Evolutionary conservation across 495 filamentous ascomycete genomes (phyloP).

Genomic region (Penicillium paxilli): DNA sequence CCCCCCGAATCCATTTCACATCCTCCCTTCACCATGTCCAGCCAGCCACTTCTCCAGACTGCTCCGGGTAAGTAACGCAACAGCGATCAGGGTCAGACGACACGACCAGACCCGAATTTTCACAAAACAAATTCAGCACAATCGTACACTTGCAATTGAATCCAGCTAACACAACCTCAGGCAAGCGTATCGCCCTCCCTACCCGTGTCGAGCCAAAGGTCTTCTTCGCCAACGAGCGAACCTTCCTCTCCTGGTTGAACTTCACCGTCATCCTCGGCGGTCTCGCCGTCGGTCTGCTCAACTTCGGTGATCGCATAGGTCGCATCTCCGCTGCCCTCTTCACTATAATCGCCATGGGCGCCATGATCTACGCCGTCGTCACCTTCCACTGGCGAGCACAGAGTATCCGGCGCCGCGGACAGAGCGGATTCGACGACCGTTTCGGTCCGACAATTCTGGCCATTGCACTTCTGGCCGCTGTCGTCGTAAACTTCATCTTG

Average conservation of each 20-base stretch:
- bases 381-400: conserved; percentile 97
- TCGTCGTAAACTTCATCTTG: conserved; percentile 92
- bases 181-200: conserved; percentile 97
- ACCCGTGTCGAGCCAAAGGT: conserved; percentile 98
- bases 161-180: conserved; percentile 39
- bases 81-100: too few species aligned
- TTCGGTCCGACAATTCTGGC: conserved; percentile 90
- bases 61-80: conserved; percentile 56
- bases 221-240: conserved; percentile 99
- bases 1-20: background rate
- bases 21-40: conserved; percentile 66
- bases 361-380: conserved; percentile 91
- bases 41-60: conserved; percentile 89
- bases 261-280: conserved; percentile 98
- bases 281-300: conserved; percentile 91
- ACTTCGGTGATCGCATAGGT: conserved; percentile 93
- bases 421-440: conserved; percentile 94
- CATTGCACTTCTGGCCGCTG: conserved; percentile 77
- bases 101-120: background rate
- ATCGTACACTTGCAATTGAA: background rate
- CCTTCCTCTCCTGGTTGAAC: conserved; percentile 98
- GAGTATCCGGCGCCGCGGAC: conserved; percentile 85
- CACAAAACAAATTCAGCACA: background rate
- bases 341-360: conserved; percentile 89
- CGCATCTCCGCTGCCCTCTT: conserved; percentile 91